Evolutionary conservation across 73 alveolate genomes (phyloP), one percentile per base, ranked within the genome.

Genomic region (Paramecium biaurelia): DNA sequence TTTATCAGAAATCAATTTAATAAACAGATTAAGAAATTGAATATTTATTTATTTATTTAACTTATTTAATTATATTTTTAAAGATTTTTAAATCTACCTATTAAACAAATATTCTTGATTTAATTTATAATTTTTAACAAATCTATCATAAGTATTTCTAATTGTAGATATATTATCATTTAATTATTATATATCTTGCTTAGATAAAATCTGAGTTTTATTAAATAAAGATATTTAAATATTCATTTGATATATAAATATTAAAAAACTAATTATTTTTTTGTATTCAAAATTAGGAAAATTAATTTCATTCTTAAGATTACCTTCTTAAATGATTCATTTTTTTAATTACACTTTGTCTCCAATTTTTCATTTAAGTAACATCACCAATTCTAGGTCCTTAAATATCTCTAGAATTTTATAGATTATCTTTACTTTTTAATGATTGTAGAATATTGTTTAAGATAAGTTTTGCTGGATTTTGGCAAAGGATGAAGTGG

Each of bases 301-400:
- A 38, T 38, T 38, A 24, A 53, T 53, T 53, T 63, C 84, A 63
- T 8, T 30, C 24, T 12, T 63, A 32, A 15, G 84, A 63, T 63
- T 5, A 14, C 26, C 84, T 63, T 32, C 84, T 63, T 14, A 63
- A 63, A 5, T 26, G 47, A 63, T 63, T 63, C 84, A 63, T 63
- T 63, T 32, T 26, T 26, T 53, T 53, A 15, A 63, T 11, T 9
- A 63, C 84, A 63, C 84, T 63, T 24, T 63, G 12, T 63, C 84
- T 63, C 84, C 84, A 63, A 63, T 63, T 63, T 18, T 63, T 63
- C 84, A 63, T 63, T 10, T 63, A 63, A 5, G 84, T 63, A 30
- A 63, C 84, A 30, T 63, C 41, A 8, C 84, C 84, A 63, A 63
- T 63, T 63, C 32, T 53, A 3, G 68, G 68, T 53, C 68, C 68